These are phyloP conservation scores for Saccharomycopsis lassenensis DNA, from an alignment of 805 yeast genomes.

Conservation along the genomic window DNA sequence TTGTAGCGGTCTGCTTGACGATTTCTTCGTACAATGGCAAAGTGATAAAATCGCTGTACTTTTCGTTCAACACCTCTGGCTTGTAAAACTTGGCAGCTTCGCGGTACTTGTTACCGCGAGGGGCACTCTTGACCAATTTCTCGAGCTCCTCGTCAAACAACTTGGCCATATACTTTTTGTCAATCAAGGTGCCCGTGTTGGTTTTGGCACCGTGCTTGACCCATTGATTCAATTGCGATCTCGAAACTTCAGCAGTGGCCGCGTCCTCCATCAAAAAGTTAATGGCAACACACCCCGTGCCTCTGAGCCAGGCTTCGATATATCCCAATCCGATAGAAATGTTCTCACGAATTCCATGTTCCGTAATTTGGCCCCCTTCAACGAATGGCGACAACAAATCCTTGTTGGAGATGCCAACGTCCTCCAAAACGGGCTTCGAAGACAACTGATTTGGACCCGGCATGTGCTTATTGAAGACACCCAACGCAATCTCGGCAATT, in stretches of 20 bases:
- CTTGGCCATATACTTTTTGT: slow-evolving; percentile 37
- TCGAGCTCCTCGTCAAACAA: slow-evolving; percentile 46
- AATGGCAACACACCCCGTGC: slow-evolving; percentile 64
- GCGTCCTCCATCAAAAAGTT: slow-evolving; percentile 72
- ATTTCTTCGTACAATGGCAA: slow-evolving; percentile 50
- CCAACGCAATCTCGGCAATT: slow-evolving; percentile 51
- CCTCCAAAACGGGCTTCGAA: slow-evolving; percentile 29
- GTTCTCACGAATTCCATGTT: slow-evolving; percentile 54
- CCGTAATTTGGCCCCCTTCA: slow-evolving; percentile 49
- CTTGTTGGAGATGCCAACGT: slow-evolving; percentile 40
- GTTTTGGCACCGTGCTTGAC: slow-evolving; percentile 51
- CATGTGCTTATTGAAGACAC: slow-evolving; percentile 66
- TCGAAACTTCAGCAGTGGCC: slow-evolving; percentile 69
- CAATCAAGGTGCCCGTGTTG: slow-evolving; percentile 42
- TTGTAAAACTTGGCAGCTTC: slow-evolving; percentile 46
- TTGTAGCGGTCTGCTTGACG: slow-evolving; percentile 24
- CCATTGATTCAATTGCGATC: slow-evolving; percentile 69
- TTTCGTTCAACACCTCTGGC: slow-evolving; percentile 56
- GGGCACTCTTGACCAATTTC: slow-evolving; percentile 38
- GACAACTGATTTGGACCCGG: slow-evolving; percentile 59
- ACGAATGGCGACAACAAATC: slow-evolving; percentile 53
- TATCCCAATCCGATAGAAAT: slow-evolving; percentile 54
- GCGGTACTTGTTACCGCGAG: slow-evolving; percentile 36
- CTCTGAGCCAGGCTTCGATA: slow-evolving; percentile 67
- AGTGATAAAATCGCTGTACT: slow-evolving; percentile 56